Evolutionary conservation across 1,284 basidiomycete species (phyloP).

Genomic region (Tausonia pullulans): DNA sequence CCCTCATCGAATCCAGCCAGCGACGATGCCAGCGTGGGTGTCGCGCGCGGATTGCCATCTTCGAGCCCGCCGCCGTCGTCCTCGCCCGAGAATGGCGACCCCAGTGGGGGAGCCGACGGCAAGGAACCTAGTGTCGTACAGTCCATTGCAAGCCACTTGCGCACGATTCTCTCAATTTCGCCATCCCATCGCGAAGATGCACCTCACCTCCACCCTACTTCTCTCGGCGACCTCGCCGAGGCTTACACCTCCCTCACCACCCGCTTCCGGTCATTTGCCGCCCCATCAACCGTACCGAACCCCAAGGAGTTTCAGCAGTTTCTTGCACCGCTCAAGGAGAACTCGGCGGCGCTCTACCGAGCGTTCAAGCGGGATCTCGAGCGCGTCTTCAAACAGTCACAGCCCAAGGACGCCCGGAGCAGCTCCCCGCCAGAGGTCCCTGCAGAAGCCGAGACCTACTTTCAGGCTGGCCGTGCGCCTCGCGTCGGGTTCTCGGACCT

Average conservation of each 20-base stretch:
- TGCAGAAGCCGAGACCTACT: too few species aligned
- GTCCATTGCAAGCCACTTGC: background rate
- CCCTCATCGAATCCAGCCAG: too few species aligned
- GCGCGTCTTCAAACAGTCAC: constrained; percentile 7
- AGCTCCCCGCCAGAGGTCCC: too few species aligned
- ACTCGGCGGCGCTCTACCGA: constrained; percentile 8
- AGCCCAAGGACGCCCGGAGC: background rate
- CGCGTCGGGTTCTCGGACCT: constrained; percentile 8
- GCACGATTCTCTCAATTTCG: background rate
- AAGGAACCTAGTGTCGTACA: background rate
- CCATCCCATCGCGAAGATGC: background rate
- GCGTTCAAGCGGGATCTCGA: constrained; percentile 19
- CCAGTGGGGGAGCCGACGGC: too few species aligned
- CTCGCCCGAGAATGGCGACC: too few species aligned
- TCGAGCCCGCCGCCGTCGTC: too few species aligned
- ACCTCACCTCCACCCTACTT: background rate
- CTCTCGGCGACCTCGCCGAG: constrained; percentile 8
- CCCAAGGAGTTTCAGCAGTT: background rate
- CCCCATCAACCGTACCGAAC: background rate
- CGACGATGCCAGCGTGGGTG: too few species aligned
- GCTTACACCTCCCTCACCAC: constrained; percentile 12
- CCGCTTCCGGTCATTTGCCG: constrained; percentile 7
- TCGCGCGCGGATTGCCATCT: too few species aligned
- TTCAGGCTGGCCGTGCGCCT: too few species aligned
- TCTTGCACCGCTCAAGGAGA: background rate